Evolutionary conservation across 1,284 basidiomycete genomes (phyloP), one percentile per base, ranked within the genome.

Genomic region (Cutaneotrichosporon mucoides): DNA sequence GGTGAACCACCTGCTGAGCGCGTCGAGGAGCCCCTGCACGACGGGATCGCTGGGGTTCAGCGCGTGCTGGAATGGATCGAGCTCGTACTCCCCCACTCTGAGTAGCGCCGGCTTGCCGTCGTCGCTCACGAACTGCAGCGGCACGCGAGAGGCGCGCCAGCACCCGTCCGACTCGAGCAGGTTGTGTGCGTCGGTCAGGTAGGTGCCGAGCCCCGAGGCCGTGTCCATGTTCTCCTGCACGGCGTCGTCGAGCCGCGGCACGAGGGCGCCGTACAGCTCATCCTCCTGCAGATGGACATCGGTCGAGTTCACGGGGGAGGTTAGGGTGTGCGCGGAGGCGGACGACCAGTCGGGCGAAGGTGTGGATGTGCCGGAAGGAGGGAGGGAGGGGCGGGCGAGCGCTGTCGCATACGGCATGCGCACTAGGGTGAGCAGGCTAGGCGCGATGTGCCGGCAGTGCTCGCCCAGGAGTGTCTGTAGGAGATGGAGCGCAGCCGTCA

Each of bases 21-120:
- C 83, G 48, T 87, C 84, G 41, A 97, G 82, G 16, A 96, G 73
- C 36, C 84, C 77, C 4, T 86, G 84, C 16, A 95, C 78, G 9
- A 94, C 80, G 1, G 88, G 84, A 69, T 96, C 93, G 60, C 85
- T 85, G 41, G 87, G 83, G 63, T 87, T 86, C n/a, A 96, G 78
- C 6, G 84, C 81, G 70, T 93, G 89, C 55, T 67, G 69, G 34
- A 52, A 35, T 7, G 64, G 60, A 33, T 65, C 62, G 15, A 16
- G 16, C 13, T 62, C 60, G 52, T 58, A 62, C 53, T 57, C 52
- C 34, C 67, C 64, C 8, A 61, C 55, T 3, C 56, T 48, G 4
- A 67, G 44, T 3, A 66, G 44, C 7, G 57, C 62, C 0, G 52
- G 55, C 46, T 68, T 67, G 43, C 68, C 68, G 41, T 60, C 63